Evolutionary conservation across 1,284 basidiomycete species (phyloP).

Genomic region (Ustilago nuda): DNA sequence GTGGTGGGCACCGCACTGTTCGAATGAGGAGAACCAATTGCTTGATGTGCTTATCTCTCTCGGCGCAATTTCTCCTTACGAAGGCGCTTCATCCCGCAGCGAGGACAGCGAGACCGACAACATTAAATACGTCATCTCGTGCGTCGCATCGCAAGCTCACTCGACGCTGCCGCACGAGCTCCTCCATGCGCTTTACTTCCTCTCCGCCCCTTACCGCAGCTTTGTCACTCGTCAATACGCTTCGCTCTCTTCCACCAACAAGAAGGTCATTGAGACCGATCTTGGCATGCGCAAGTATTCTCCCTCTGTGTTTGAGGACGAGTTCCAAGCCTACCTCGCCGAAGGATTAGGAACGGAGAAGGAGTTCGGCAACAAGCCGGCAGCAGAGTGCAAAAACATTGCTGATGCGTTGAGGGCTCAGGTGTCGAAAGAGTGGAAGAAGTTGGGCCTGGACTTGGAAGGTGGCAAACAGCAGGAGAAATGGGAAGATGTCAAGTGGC

Average conservation of each 20-base stretch:
- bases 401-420: slow-evolving; percentile 28
- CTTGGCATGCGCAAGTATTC: slow-evolving; percentile 60
- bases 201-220: slow-evolving; percentile 51
- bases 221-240: slow-evolving; percentile 40
- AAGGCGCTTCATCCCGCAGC: slow-evolving; percentile 27
- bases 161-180: slow-evolving; percentile 62
- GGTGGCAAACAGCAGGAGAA: slow-evolving; percentile 27
- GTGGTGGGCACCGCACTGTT: slow-evolving; percentile 55
- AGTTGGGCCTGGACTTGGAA: slow-evolving; percentile 25
- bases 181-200: slow-evolving; percentile 63
- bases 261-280: slow-evolving; percentile 57
- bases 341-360: slow-evolving; percentile 47
- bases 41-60: slow-evolving; percentile 43
- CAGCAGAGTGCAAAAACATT: slow-evolving; percentile 45
- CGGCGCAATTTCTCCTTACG: slow-evolving; percentile 22
- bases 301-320: slow-evolving; percentile 57
- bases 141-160: slow-evolving; percentile 46
- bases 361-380: slow-evolving; percentile 59
- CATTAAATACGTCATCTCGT: slow-evolving; percentile 59
- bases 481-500: slow-evolving; percentile 50
- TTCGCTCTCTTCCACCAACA: slow-evolving; percentile 35
- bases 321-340: slow-evolving; percentile 65
- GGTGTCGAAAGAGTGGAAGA: slow-evolving; percentile 38
- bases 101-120: neutral
- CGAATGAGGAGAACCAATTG: slow-evolving; percentile 51